Evolutionary conservation across 805 yeast genomes (phyloP), one percentile per base, ranked within the genome.

Genomic region (Naumovozyma baii): DNA sequence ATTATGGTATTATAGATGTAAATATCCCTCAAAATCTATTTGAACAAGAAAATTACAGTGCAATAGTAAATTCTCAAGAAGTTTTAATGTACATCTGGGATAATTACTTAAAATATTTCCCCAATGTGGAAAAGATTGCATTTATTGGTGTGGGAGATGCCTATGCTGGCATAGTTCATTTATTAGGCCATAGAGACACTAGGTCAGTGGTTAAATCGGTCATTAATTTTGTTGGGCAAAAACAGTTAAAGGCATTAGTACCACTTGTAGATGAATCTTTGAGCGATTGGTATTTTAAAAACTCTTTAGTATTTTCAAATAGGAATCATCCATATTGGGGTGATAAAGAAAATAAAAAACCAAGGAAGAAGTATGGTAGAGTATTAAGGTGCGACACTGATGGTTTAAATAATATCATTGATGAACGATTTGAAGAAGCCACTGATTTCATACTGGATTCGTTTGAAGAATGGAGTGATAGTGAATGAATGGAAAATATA

Each of bases 111-210:
- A 78, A 81, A 44, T 84, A 80, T 55, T 83, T 87, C 49, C 54
- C 56, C 30, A 73, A 74, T 39, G 75, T 83, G 33, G 66, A 75
- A 34, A 83, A 83, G 47, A 58, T 92, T 25, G 79, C 83, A 1
- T 78, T 90, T 55, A 72, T 88, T 30, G 96, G 96, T 5, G 73
- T 82, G 47, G 98, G 98, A 31, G 94, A 86, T 41, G 78, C 96
- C 0, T 83, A 84, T 52, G 80, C 84, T 33, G 85, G 95, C 2
- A 73, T 88, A 34, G 88, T 90, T 1, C 92, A 88, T 61, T 66
- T 90, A 18, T 74, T 83, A 40, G 96, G 95, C 3, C 95, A 90
- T 55, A 70, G 96, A 42, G 78, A 74, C 30, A 64, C 71, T 9
- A 66, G 78, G 30, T 78, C 75, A 32, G 74, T 78, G 29, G 84